Evolutionary conservation across 176 grass and related monocot genomes (phyloP), one percentile per base, ranked within the genome.

Genomic region (Phoenix dactylifera): DNA sequence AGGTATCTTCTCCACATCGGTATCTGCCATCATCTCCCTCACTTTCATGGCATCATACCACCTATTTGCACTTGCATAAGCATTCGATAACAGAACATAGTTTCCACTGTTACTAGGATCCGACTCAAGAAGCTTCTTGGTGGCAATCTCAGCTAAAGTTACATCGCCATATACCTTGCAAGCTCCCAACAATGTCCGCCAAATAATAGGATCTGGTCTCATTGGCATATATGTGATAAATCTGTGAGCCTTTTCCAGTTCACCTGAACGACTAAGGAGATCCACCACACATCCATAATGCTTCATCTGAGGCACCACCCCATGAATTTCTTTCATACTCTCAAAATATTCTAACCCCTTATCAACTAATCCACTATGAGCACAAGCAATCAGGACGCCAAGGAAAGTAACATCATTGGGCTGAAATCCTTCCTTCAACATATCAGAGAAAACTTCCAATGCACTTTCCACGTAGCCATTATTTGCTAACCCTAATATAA

Each of bases 171-270:
- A 60, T 7, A 23, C 76, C 22, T 67, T 75, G 68, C 82, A 79
- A 3, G 75, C 67, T 58, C 71, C 72, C 18, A 83, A 61, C 58
- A 83, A 16, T 73, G 77, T 90, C 58, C 78, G 82, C 72, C 79
- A 83, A 66, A 90, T 55, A 49, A 86, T 44, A 22, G 76, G 72
- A 39, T 79, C 69, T 57, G 72, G 82, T 15, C 18, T 22, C 3
- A 83, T 17, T 0, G 68, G 82, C 72, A 82, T 82, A 26, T 82
- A 63, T 24, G 0, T 49, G 15, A 86, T 74, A 53, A 90, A 79
- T 26, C 24, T 65, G 66, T 68, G 15, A 7, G 74, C 70, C 57
- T 68, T 74, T 1, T 74, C 62, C 61, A 84, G 32, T 23, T 68
- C 70, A 51, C 74, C 81, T 22, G 77, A 75, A 22, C 67, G 81